Base-by-base conservation (phyloP, 805 yeast species). In the Cyberlindnera xylosilytica region DNA sequence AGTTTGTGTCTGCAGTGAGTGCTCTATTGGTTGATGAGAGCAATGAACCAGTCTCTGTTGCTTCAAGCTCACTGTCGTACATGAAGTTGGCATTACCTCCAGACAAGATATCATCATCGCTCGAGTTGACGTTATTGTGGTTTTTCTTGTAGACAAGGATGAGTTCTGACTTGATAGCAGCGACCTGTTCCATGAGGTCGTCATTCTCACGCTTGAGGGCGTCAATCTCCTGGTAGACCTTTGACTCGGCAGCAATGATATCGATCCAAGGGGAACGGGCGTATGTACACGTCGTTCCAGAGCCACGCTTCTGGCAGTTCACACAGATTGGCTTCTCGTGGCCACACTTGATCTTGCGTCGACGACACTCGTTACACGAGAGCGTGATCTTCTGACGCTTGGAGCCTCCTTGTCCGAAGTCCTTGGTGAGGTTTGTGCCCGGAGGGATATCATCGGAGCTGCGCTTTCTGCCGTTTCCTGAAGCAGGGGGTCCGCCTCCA, bases 331-430 rank as follows among this genome's bases (percentile, higher is more conserved):
- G 56, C 29, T 48, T 52, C 6, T 39, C 44, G 20, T 49, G 53
- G 40, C 51, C 56, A 45, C 56, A 52, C 23, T 52, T 52, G 39
- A 52, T 49, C 36, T 52, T 52, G 18, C 56, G 47, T 13, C 54
- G 47, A 11, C 54, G 51, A 22, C 56, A 52, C 37, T 46, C 51
- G 13, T 48, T 44, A 26, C 56, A 52, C 2, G 50, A 39, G 5
- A 50, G 36, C 1, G 50, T 50, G 29, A 52, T 50, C 41, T 50
- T 52, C 35, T 47, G 53, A 16, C 56, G 42, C 39, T 46, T 47
- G 15, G 38, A 29, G 3, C 36, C 37, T 20, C 42, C 26, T 42
- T 41, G 32, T 22, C 42, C 35, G 19, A 34, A 18, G 18, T 18
- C 32, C 32, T 27, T 19, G 6, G 18, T 12, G 3, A 13, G 20